Percentiles rank a stretch among this genome's conserved stretches.
Evolutionary conservation across 129 eudicot species (phyloP).

Genomic region (Tagetes patula): DNA sequence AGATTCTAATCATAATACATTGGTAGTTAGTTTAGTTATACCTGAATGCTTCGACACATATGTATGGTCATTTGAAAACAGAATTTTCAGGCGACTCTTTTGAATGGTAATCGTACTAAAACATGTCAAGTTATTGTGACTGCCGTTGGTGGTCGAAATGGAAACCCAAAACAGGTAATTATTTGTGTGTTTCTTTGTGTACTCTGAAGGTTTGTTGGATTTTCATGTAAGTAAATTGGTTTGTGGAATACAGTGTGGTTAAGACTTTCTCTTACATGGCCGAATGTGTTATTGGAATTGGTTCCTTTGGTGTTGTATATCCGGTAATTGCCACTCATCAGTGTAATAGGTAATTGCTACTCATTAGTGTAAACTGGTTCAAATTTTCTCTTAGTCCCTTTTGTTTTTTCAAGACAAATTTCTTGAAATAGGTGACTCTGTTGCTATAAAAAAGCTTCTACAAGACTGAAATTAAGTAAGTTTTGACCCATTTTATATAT

Average conservation of each 20-base stretch:
- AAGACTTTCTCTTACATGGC: slow-evolving; percentile 98
- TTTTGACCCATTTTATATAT: too few species aligned
- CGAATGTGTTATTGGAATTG: slow-evolving; percentile 93
- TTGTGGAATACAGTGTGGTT: slow-evolving; percentile 2
- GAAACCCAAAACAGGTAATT: slow-evolving; percentile 82
- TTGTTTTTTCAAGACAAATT: slow-evolving; percentile 66
- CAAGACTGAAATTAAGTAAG: too few species aligned
- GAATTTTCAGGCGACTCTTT: slow-evolving; percentile 82
- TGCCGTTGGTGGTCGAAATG: slow-evolving; percentile 76
- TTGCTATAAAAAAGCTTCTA: slow-evolving; percentile 91
- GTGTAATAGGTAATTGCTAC: too few species aligned
- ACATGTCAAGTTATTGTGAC: slow-evolving; percentile 83
- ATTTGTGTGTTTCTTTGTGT: slow-evolving; percentile 12
- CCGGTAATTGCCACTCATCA: slow-evolving; percentile 51
- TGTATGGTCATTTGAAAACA: slow-evolving; percentile 30
- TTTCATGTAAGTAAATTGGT: not conserved
- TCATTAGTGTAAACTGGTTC: too few species aligned
- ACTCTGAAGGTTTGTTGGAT: not conserved
- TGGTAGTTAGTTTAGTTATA: not conserved
- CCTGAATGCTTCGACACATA: slow-evolving; percentile 5
- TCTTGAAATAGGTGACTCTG: slow-evolving; percentile 85
- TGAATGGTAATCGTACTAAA: slow-evolving; percentile 82
- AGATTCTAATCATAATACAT: not conserved
- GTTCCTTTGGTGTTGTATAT: slow-evolving; percentile 94
- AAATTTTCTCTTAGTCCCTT: not conserved